Evolutionary conservation across 2,329 filamentous ascomycete species (phyloP), one percentile per base, ranked within the genome.

Genomic region (Pseudodiploospora longispora): DNA sequence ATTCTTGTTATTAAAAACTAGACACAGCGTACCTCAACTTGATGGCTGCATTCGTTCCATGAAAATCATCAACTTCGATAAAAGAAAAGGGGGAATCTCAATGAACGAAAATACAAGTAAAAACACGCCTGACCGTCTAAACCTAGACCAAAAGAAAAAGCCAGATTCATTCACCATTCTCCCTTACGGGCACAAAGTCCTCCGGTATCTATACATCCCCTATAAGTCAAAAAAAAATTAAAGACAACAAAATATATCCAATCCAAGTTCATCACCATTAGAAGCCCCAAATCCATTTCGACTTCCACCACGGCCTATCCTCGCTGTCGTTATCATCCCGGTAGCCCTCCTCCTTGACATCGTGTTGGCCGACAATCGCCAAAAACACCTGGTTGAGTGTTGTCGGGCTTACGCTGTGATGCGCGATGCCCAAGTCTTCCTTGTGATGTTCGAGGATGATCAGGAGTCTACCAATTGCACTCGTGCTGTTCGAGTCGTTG

Each of bases 321-420:
- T 58, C 47, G 38, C 56, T 47, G 0, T 38, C 45, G 28, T 60
- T 62, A 5, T 39, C 27, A 29, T 41, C 38, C 33, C 59, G 61
- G 45, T 75, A 74, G 9, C 72, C 71, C 64, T 88, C 87, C 60
- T 90, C 86, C 51, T 80, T 70, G 3, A 89, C 76, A 61, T 87
- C 78, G 60, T 91, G 82, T 60, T 79, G 76, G 4, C 80, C 80
- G 0, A 94, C 87, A 59, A 94, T 89, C 28, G 74, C 76, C 61
- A 95, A 63, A 62, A 95, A 95, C 0, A 94, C 87, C 63, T 94
- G 85, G 59, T 94, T 88, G 36, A 94, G 67, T n/a, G 86, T 91
- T 27, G 87, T 90, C 33, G 86, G 85, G 43, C 78, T 83, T 50
- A 93, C 85, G 38, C 82, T 85, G 61, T 88, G 93, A 60, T 91